These are phyloP conservation scores for Leccinum solheimii DNA, from an alignment of 1,284 basidiomycete species.

Conservation along the genomic window DNA sequence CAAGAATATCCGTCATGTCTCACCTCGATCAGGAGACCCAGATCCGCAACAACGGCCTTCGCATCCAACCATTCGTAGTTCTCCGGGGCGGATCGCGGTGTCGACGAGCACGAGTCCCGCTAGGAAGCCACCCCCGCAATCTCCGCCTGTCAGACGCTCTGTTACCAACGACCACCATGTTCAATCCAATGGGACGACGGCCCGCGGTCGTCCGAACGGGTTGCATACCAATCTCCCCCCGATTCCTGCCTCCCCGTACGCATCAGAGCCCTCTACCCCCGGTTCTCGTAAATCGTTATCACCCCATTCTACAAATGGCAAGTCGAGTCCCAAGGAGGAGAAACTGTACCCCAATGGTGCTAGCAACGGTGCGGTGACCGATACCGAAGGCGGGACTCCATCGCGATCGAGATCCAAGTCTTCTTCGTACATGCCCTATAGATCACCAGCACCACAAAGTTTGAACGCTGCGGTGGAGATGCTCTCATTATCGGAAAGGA, in stretches of 20 bases:
- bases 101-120: conserved; percentile 23
- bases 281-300: conserved; percentile 35
- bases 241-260: conserved; percentile 38
- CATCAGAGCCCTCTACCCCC: conserved; percentile 39
- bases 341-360: conserved; percentile 19
- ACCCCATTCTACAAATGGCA: conserved; percentile 29
- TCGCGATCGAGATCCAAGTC: conserved; percentile 45
- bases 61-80: conserved; percentile 31
- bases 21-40: conserved; percentile 26
- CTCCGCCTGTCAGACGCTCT: conserved; percentile 32
- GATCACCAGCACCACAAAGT: conserved; percentile 53
- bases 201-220: conserved; percentile 31
- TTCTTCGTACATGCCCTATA: conserved; percentile 48
- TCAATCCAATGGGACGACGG: conserved; percentile 24
- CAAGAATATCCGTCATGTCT: conserved; percentile 30
- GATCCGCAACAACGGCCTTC: conserved; percentile 29
- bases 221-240: conserved; percentile 35
- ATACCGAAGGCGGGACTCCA: conserved; percentile 30
- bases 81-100: conserved; percentile 32
- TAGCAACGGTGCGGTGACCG: conserved; percentile 25
- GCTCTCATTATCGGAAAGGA: conserved; percentile 50
- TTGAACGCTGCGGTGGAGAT: conserved; percentile 58
- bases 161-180: conserved; percentile 35
- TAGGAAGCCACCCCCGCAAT: conserved; percentile 25
- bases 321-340: conserved; percentile 29